Conservation (phyloP, 208 protist species). For the Leishmania turanica region DNA sequence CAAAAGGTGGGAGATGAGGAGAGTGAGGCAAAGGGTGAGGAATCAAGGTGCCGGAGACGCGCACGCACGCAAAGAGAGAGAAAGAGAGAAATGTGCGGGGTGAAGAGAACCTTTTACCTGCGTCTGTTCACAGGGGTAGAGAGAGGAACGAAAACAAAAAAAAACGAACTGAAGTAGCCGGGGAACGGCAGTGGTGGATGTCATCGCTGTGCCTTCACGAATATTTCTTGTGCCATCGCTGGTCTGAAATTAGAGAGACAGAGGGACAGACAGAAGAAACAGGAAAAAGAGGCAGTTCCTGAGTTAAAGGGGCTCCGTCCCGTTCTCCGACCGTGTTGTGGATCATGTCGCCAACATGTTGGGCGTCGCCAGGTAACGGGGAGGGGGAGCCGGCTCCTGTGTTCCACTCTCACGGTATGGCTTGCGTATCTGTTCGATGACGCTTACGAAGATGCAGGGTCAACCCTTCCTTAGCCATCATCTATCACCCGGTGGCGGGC, state of each 20-base stretch:
- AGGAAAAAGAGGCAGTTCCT: background rate
- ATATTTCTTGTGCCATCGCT: background rate
- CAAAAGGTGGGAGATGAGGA: too few relatives aligned
- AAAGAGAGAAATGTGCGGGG: too few relatives aligned
- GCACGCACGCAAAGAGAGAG: too few relatives aligned
- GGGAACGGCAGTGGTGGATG: background rate
- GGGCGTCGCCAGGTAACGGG: background rate
- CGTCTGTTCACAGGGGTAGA: background rate
- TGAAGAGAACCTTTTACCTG: background rate
- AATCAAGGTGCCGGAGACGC: too few relatives aligned
- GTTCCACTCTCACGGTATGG: background rate
- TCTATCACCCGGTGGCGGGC: background rate
- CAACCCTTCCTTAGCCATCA: background rate
- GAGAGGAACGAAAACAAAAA: background rate
- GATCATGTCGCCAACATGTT: background rate
- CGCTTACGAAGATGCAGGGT: background rate
- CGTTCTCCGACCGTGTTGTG: background rate
- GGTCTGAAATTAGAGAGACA: background rate
- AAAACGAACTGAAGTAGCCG: background rate
- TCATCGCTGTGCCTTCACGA: background rate
- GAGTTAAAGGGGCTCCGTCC: background rate
- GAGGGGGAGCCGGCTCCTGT: background rate
- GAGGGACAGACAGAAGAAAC: background rate
- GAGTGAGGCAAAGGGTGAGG: too few relatives aligned
- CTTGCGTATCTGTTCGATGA: background rate